Conservation (phyloP, 2,329 filamentous ascomycete species). For the Trichoderma semiorbis region DNA sequence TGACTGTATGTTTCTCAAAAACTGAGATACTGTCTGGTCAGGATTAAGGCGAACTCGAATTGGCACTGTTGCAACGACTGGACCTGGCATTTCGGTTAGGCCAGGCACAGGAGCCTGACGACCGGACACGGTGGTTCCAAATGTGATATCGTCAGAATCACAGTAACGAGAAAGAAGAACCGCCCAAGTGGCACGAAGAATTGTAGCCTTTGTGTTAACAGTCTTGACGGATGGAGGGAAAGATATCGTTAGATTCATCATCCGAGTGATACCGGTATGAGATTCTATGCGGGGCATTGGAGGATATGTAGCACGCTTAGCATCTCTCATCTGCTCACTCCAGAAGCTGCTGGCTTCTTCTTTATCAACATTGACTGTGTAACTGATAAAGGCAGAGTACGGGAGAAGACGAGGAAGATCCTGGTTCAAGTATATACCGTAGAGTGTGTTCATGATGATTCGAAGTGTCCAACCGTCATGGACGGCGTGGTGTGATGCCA, state of each 20-base stretch:
- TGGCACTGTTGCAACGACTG: conserved; percentile 21
- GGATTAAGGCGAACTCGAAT: conserved; percentile 19
- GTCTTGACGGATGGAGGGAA: not conserved
- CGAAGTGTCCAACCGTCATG: conserved; percentile 30
- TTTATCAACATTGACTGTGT: conserved; percentile 2
- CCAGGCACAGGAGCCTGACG: conserved; percentile 20
- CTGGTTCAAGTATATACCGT: not conserved
- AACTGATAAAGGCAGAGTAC: conserved; percentile 19
- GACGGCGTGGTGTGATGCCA: conserved; percentile 27
- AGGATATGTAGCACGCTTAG: conserved; percentile 8
- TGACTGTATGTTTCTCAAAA: conserved; percentile 18
- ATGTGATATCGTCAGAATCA: conserved; percentile 21
- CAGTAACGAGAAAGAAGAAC: conserved; percentile 21
- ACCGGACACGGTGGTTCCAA: conserved; percentile 25
- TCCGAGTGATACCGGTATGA: not conserved
- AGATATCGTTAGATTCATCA: not conserved
- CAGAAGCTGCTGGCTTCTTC: not conserved
- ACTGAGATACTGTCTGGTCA: conserved; percentile 5
- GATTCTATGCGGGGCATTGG: not conserved
- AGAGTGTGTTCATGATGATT: conserved; percentile 21
- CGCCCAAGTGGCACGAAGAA: conserved; percentile 25
- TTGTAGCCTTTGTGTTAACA: conserved; percentile 17
- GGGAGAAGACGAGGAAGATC: not conserved
- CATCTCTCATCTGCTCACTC: not conserved
- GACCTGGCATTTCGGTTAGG: conserved; percentile 19